Conservation (phyloP, 129 eudicot genomes). For the Artemisia annua region DNA sequence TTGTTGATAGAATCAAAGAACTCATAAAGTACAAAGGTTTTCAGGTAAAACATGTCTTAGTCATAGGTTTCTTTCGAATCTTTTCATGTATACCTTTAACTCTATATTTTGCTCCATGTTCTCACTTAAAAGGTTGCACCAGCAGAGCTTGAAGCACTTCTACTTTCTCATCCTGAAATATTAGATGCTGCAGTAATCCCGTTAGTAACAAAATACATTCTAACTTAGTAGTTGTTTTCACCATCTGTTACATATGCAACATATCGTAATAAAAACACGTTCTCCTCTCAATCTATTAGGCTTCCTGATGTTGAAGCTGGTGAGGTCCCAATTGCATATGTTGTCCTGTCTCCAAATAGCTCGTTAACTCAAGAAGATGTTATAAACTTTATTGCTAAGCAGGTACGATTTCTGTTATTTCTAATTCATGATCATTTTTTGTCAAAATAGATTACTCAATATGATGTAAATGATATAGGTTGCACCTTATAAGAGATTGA, state of each 20-base stretch:
- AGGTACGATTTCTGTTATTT: conserved; percentile 33
- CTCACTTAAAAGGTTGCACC: conserved; percentile 65
- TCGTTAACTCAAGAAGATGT: conserved; percentile 67
- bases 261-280: not conserved
- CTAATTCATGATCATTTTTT: not conserved
- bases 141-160: conserved; percentile 91
- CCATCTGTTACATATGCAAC: not conserved
- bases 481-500: conserved; percentile 79
- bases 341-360: conserved; percentile 71
- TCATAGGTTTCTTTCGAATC: not conserved
- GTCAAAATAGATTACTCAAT: not conserved
- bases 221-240: not conserved
- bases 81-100: too few relatives aligned
- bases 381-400: conserved; percentile 69
- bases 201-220: conserved; percentile 40
- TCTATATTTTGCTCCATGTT: not conserved
- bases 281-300: conserved; percentile 21
- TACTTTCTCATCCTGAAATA: conserved; percentile 81
- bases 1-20: conserved; percentile 86
- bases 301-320: conserved; percentile 96
- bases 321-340: conserved; percentile 83
- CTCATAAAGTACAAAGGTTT: conserved; percentile 91
- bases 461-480: conserved; percentile 41
- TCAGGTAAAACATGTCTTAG: conserved; percentile 52
- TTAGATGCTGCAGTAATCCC: conserved; percentile 91